Base-by-base conservation (phyloP, 2,329 filamentous ascomycete genomes). In the Botryosphaeria dothidea region DNA sequence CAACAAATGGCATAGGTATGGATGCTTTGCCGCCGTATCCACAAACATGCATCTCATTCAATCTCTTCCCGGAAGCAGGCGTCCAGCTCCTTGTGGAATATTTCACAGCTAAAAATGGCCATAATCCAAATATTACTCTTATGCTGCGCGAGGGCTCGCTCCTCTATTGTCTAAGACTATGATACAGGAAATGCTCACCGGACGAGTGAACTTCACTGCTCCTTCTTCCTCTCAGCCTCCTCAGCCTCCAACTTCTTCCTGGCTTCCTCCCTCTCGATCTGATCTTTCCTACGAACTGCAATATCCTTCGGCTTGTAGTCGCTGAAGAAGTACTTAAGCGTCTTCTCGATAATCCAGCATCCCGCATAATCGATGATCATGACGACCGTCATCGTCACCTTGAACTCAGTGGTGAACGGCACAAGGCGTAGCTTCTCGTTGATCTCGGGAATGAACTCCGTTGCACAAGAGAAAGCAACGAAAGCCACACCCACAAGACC, bases 231-330 rank as follows among this genome's bases (percentile, higher is more conserved):
- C 68, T 77, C 74, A 57, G 69, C 75, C 67, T 75, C 72, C 34
- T 65, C 75, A 68, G 82, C 82, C 71, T 87, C 86, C 54, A 83
- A 83, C 65, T 83, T 83, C 76, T 90, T 91, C 69, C 93, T 85
- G 68, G 84, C 83, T 64, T 85, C 82, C 80, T 98, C 94, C 48
- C 89, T 83, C 75, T 88, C 86, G 11, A 96, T 81, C 84, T 99
- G 95, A 74, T 99, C 95, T 3, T 91, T 89, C 65, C 95, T 84
- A 68, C 95, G 86, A 61, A 91, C 83, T 1, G 95, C 94, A 73
- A 99, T 98, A 75, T 98, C 95, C 76, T 96, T 94, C 1, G 95
- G 92, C 69, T 88, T 89, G 81, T 92, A 96, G 78, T 99, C 95
- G 69, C 91, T 94, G 79, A 98, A 99, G 31, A 90, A 77, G 58